Conservation (phyloP, 805 yeast species). For the Saccharomycopsis oosterbeekiorum region DNA sequence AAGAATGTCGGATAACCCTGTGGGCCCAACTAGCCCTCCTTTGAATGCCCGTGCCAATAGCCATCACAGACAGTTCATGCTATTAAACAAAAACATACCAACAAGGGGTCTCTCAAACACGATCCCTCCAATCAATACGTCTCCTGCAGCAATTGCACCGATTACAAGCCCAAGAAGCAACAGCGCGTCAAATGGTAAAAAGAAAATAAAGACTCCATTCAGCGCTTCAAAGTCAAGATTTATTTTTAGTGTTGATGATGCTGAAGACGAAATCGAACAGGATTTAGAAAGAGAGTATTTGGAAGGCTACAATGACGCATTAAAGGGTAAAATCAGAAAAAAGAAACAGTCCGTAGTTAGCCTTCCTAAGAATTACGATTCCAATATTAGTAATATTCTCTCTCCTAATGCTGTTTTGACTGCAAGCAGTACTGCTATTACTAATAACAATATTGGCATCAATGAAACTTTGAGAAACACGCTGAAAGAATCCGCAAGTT, state of each 20-base stretch:
- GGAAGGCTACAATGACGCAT: constrained; percentile 68
- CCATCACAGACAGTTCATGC: constrained; percentile 12
- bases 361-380: constrained; percentile 20
- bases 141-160: not conserved
- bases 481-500: not conserved
- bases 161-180: not conserved
- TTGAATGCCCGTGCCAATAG: not conserved
- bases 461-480: constrained; percentile 1
- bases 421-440: not conserved
- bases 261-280: constrained; percentile 58
- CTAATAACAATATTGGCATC: not conserved
- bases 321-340: constrained; percentile 36
- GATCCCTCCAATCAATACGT: not conserved
- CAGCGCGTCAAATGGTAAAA: constrained; percentile 1
- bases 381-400: not conserved
- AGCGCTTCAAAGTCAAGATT: constrained; percentile 17
- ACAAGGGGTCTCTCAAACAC: constrained; percentile 1
- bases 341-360: constrained; percentile 15
- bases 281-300: constrained; percentile 49
- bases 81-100: constrained; percentile 8
- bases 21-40: not conserved
- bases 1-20: not conserved
- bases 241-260: constrained; percentile 76
- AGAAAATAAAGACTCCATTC: constrained; percentile 13
- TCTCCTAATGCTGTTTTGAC: constrained; percentile 6